Base-by-base conservation (phyloP, 1,284 basidiomycete species). In the Cryptococcus neoformans region DNA sequence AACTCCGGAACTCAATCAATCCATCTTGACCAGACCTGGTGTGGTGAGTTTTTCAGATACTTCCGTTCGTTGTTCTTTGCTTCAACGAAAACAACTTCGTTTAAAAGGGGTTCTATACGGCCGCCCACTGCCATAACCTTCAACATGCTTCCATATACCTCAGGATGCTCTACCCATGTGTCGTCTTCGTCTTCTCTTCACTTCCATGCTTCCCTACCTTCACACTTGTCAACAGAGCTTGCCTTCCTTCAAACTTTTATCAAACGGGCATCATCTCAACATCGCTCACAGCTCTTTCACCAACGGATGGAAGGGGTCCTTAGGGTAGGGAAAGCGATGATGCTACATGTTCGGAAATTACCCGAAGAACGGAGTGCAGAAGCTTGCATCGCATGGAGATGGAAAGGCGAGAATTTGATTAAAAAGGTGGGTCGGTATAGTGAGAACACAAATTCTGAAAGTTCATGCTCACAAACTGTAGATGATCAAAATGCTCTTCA, bases 251-350 rank as follows among this genome's bases (percentile, higher is more conserved):
- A 47, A 2, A 50, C 61, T 0, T 57, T 70, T 2, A 53, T 63
- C 42, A 41, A 37, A 21, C 57, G 66, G 44, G 60, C 64, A 9
- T 58, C 49, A 50, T 59, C 55, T 12, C 69, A 70, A 62, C 69
- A 70, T 60, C 57, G 67, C 2, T 41, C 62, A 6, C 69, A 69
- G 52, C 57, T 65, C 21, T 70, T 68, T 46, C 56, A 67, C 4
- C 58, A 56, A 14, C 53, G 61, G 2, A 57, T 67, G 41, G 44
- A 48, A 6, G 59, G 56, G 10, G 63, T 67, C 3, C 28, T 65
- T 6, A 57, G 65, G 8, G 49, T 70, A 2, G 57, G 59, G 2
- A 55, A 51, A 40, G 9, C 51, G 9, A 7, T 61, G 2, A 21
- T 58, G 3, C 46, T 46, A 28, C 55, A 55, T 37, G 16, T 56